These are phyloP conservation scores for Rhodosporidiobolus odoratus DNA, from an alignment of 768 basidiomycete species.

Conservation along the genomic window DNA sequence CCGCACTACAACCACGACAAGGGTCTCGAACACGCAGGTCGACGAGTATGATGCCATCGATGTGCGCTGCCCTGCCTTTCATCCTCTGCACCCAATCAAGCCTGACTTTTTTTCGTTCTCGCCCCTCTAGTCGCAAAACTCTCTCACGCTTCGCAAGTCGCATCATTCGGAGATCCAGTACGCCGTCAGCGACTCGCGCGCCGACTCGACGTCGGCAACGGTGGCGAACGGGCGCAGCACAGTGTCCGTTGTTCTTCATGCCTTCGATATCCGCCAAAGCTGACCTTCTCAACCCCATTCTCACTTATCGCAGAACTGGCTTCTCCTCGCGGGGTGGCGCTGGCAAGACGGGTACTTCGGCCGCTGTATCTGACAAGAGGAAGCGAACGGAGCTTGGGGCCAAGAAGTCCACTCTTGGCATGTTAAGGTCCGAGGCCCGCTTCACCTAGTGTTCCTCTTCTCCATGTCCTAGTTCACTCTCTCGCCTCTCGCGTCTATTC, in stretches of 20 bases:
- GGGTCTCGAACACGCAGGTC: background rate
- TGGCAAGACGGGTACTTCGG: background rate
- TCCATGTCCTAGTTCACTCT: too few relatives aligned
- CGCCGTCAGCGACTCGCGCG: constrained; percentile 6
- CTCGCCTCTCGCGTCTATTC: too few relatives aligned
- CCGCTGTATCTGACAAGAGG: background rate
- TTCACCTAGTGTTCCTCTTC: too few relatives aligned
- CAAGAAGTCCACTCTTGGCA: too few relatives aligned
- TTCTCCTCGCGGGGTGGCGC: constrained; percentile 1
- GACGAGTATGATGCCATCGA: constrained; percentile 19
- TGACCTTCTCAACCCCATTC: background rate
- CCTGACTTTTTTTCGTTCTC: background rate
- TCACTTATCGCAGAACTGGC: constrained; percentile 12
- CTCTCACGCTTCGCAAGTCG: background rate
- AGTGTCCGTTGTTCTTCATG: constrained; percentile 22
- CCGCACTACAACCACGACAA: background rate
- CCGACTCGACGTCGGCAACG: background rate
- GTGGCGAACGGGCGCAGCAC: constrained; percentile 1
- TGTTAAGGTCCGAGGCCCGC: too few relatives aligned
- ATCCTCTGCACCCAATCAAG: too few relatives aligned
- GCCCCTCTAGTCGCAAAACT: constrained; percentile 9
- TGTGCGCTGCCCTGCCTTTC: background rate
- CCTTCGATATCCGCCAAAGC: background rate
- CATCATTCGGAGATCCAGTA: background rate
- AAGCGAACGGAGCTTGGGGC: constrained; percentile 8